phyloP scores from a whole-genome alignment of 495 filamentous ascomycete genomes.

The Hypoxylon intermedium region DNA sequence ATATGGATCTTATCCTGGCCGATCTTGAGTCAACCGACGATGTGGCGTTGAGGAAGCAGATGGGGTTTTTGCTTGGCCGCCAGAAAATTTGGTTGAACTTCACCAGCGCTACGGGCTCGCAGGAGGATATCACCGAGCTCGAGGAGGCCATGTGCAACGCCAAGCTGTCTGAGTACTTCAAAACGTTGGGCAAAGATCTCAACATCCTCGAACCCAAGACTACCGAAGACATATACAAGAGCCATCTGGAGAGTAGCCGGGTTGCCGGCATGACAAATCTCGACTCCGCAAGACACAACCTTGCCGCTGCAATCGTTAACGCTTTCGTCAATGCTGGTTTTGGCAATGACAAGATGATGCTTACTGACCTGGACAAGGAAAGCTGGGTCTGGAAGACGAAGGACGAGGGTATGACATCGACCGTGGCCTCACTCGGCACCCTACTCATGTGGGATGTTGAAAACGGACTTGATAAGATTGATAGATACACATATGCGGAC shows the following conservation, averaged over 20 bases:
- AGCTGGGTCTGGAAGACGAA: conserved; percentile 99
- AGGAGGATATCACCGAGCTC: conserved; percentile 73
- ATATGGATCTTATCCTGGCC: conserved; percentile 75
- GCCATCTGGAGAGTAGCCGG: conserved; percentile 91
- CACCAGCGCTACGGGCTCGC: conserved; percentile 51
- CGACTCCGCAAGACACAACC: conserved; percentile 93
- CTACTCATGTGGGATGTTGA: conserved; percentile 92
- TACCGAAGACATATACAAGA: conserved; percentile 99
- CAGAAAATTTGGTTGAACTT: conserved; percentile 87
- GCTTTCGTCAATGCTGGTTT: conserved; percentile 95
- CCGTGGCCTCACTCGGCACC: conserved; percentile 89
- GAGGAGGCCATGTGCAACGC: conserved; percentile 85
- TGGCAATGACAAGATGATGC: conserved; percentile 96
- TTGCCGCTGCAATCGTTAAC: conserved; percentile 96
- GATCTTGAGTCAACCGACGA: conserved; percentile 84
- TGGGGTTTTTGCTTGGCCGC: conserved; percentile 89
- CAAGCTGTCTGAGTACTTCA: conserved; percentile 89
- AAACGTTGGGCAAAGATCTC: conserved; percentile 89
- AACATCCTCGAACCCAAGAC: conserved; percentile 97
- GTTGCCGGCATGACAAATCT: conserved; percentile 91
- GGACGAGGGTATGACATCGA: conserved; percentile 96
- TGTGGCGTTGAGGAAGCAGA: conserved; percentile 84
- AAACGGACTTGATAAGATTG: conserved; percentile 84
- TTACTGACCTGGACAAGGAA: conserved; percentile 79
- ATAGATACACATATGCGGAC: conserved; percentile 83